These are phyloP conservation scores for Hypoxylon fragiforme DNA, from an alignment of 495 filamentous ascomycete species.

Conservation along the genomic window DNA sequence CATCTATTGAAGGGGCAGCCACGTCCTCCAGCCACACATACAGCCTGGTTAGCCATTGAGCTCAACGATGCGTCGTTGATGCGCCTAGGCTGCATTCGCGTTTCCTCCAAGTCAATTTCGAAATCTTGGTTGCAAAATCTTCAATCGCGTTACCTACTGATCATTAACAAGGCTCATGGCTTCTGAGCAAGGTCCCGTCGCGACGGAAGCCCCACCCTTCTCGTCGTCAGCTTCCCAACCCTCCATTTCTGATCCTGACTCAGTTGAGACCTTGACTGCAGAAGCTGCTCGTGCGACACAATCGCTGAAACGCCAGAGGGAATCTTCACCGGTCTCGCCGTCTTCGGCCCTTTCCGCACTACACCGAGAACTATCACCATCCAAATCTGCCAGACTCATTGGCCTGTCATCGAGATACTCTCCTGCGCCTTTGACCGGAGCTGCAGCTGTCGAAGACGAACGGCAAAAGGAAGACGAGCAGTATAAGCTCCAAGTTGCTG, in stretches of 20 bases:
- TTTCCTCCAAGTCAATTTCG: constrained; percentile 22
- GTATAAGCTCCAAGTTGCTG: constrained; percentile 39
- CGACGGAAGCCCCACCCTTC: constrained; percentile 49
- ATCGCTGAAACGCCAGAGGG: constrained; percentile 54
- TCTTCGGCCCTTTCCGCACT: constrained; percentile 40
- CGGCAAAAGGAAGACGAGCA: constrained; percentile 54
- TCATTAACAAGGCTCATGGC: constrained; percentile 41
- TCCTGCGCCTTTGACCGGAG: constrained; percentile 55
- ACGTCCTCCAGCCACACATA: constrained; percentile 57
- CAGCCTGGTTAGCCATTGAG: constrained; percentile 39
- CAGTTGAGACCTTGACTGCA: constrained; percentile 38
- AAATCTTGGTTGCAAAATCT: constrained; percentile 25
- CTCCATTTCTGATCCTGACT: constrained; percentile 33
- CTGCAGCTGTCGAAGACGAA: constrained; percentile 60
- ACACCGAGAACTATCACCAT: constrained; percentile 49
- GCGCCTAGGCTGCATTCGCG: constrained; percentile 37
- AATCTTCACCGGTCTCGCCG: constrained; percentile 49
- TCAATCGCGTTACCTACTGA: constrained; percentile 23
- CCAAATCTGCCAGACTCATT: constrained; percentile 56
- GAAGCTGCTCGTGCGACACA: constrained; percentile 40
- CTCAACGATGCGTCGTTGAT: constrained; percentile 47
- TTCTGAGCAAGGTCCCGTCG: constrained; percentile 49
- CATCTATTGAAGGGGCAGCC: constrained; percentile 40
- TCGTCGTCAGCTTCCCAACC: constrained; percentile 39
- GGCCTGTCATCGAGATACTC: constrained; percentile 51